Conservation (phyloP, 768 basidiomycete species). For the Sporobolomyces pararoseus region DNA sequence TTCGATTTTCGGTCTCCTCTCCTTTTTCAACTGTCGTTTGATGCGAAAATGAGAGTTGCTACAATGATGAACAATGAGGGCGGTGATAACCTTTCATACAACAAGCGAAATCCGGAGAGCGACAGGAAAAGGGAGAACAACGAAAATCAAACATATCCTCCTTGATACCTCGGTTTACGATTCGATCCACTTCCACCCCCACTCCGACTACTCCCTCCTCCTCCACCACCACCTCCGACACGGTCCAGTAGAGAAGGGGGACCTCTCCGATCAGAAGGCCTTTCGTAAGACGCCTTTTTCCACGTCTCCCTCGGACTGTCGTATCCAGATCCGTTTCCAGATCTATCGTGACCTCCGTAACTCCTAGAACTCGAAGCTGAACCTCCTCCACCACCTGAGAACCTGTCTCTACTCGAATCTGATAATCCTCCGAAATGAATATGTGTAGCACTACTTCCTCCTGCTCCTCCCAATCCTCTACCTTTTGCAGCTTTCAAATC, state of each 20-base stretch:
- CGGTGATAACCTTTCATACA: too few species aligned
- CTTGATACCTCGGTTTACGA: conserved; percentile 18
- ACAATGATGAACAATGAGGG: not conserved
- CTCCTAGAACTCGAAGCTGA: conserved; percentile 2
- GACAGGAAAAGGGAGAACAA: too few species aligned
- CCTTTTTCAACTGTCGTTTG: too few species aligned
- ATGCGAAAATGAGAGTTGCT: too few species aligned
- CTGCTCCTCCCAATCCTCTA: not conserved
- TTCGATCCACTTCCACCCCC: conserved; percentile 19
- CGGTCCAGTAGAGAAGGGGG: conserved; percentile 18
- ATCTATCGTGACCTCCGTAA: conserved; percentile 1
- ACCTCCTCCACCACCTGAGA: not conserved
- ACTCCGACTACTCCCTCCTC: not conserved
- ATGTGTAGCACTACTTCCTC: conserved; percentile 3
- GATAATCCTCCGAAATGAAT: conserved; percentile 24
- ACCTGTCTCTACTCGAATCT: conserved; percentile 2
- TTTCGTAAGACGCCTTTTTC: not conserved
- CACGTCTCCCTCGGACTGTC: conserved; percentile 9
- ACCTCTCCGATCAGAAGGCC: not conserved
- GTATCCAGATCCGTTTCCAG: conserved; percentile 5
- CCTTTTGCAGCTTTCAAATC: not conserved
- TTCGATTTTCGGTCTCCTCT: too few species aligned
- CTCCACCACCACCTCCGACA: not conserved
- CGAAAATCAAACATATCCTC: conserved; percentile 21
- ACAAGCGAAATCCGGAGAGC: too few species aligned